A percentile compares a stretch with the other conserved stretches of the same genome.
These are phyloP conservation scores for Leccinum subrobustum DNA, from an alignment of 1,284 basidiomycete genomes.

Conservation along the genomic window DNA sequence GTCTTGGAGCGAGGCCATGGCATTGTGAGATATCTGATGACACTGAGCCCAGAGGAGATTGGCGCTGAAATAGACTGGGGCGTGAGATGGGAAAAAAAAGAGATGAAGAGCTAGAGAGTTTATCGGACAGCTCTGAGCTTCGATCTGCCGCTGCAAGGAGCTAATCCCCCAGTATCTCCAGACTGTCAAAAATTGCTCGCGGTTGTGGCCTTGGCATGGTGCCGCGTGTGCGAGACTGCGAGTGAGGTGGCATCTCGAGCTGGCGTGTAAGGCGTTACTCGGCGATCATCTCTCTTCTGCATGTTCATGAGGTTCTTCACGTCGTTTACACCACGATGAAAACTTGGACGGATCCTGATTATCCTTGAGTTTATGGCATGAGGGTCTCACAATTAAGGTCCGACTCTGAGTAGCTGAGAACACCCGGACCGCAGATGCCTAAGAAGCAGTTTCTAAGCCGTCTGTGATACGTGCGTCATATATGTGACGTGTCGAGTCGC, in stretches of 20 bases:
- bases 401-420: not conserved
- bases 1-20: not conserved
- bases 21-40: not conserved
- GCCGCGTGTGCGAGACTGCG: not conserved
- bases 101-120: not conserved
- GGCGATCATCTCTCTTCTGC: not conserved
- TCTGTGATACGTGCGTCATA: not conserved
- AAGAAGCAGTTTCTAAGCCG: not conserved
- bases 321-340: not conserved
- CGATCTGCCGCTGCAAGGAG: not conserved
- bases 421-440: not conserved
- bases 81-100: not conserved
- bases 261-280: not conserved
- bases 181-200: not conserved
- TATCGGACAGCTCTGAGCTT: not conserved
- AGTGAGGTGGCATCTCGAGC: not conserved
- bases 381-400: not conserved
- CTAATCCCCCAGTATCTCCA: not conserved
- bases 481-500: not conserved
- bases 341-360: not conserved
- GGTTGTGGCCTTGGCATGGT: not conserved
- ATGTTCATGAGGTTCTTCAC: not conserved
- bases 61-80: not conserved
- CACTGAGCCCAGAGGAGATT: not conserved
- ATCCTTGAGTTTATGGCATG: not conserved